phyloP scores from a whole-genome alignment of 495 filamentous ascomycete genomes.

The Diplogelasinospora grovesii region DNA sequence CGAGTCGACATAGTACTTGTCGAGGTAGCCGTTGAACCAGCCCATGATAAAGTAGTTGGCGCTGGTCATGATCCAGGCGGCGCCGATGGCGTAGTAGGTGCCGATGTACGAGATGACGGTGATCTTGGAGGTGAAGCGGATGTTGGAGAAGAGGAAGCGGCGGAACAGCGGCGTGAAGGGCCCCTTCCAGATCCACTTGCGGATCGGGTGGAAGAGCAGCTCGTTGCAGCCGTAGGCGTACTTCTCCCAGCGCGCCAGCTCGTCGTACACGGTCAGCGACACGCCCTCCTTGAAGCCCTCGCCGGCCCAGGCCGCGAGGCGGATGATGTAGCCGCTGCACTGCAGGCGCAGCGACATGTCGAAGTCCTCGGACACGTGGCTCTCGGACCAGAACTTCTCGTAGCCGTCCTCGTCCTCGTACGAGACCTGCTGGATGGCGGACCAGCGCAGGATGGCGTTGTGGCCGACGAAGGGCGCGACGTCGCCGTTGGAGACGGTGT shows the following conservation, averaged over 20 bases:
- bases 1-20: conserved; percentile 69
- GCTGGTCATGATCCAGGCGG: conserved; percentile 71
- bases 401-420: conserved; percentile 62
- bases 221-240: conserved; percentile 87
- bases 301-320: conserved; percentile 64
- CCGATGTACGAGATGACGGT: conserved; percentile 80
- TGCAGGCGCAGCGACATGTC: conserved; percentile 80
- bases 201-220: conserved; percentile 68
- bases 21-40: conserved; percentile 65
- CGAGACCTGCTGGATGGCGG: conserved; percentile 67
- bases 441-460: conserved; percentile 76
- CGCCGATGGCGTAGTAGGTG: conserved; percentile 79
- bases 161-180: conserved; percentile 73
- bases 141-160: conserved; percentile 61
- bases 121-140: conserved; percentile 71
- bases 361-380: conserved; percentile 77
- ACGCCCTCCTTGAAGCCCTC: conserved; percentile 81
- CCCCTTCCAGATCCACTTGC: conserved; percentile 54
- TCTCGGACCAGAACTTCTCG: conserved; percentile 80
- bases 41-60: conserved; percentile 74
- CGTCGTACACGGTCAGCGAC: conserved; percentile 78
- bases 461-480: conserved; percentile 76
- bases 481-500: conserved; percentile 74
- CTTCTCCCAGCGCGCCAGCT: conserved; percentile 78
- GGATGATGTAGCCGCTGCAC: conserved; percentile 63